Base-by-base conservation (phyloP, 192 early-diverging fungal genomes). In the Umbelopsis ramanniana region DNA sequence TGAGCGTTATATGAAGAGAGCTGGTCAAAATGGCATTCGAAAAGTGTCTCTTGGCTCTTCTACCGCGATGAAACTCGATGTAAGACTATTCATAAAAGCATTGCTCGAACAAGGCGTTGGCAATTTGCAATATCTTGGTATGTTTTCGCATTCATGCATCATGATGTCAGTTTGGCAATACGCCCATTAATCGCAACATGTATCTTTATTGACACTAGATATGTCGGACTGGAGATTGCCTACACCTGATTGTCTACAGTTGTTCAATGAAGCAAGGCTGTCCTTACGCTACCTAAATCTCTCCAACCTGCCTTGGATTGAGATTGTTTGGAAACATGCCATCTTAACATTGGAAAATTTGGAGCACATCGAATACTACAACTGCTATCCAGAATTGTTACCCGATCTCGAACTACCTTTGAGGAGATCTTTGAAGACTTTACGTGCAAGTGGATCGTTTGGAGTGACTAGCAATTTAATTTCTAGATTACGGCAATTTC, bases 91-190 rank as follows among this genome's bases (percentile, higher is more conserved):
- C 48, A 50, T 63, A 7, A 37, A 38, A 6, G 14, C 26, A 0
- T 19, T 63, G 14, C 17, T 63, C 12, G 17, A 63, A 37, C 33
- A 63, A 15, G 57, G 57, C 12, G 57, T 63, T 3, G 17, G 15
- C n/a, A 38, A 63, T 6, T 37, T 63, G 26, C 57, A 35, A 63
- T 14, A 63, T n/a, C 17, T 63, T 19, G 57, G 57, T 63, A 38
- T 37, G n/a, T 7, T 19, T 3, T 19, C 19, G 17, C 57, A 26
- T 14, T 6, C 22, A 7, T 29, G 6, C 46, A 50, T 17, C 4
- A 21, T 50, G 1, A n/a, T 4, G 6, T 48, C 47, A 40, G 38
- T 54, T 54, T 26, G 7, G 12, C 53, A 24, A 54, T 23, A 19
- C 0, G 17, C 33, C 57, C 0, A 54, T 29, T 63, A 63, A 63